Base-by-base conservation (phyloP, 2,329 filamentous ascomycete species). In the Cladosporium colombiae region DNA sequence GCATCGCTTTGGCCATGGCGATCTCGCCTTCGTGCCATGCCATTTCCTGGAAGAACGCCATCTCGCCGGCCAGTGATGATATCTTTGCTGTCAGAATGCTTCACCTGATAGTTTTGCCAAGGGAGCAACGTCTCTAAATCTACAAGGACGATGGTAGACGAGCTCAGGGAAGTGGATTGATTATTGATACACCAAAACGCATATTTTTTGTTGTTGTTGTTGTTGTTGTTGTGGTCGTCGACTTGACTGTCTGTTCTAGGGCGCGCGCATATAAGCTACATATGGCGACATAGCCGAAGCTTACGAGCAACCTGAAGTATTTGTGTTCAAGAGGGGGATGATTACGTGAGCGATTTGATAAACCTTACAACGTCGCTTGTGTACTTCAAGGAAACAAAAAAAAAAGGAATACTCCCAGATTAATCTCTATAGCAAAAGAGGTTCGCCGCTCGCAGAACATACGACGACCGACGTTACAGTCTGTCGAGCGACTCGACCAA, bases 21-120 rank as follows among this genome's bases (percentile, higher is more conserved):
- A 81, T 73, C 77, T 94, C 91, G 70, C 91, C 91, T 11, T 83
- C 76, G 76, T 91, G 88, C 82, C 86, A 92, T 55, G 79, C 72
- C 66, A 81, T 73, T 5, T 76, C 79, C 68, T 82, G 74, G 21
- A 75, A 79, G 73, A 83, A 80, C 2, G 79, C 73, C 80, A 82
- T 82, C 23, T 46, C 40, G 1, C 40, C 4, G 40, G 40, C n/a
- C 21, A 21, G 40, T 46, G 8, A 10, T 21, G n/a, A 8, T 46
- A 21, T 3, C 8, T 46, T 11, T 46, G 40, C 8, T 46, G 40
- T 21, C 3, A 23, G n/a, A 13, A 11, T 21, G 40, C n/a, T 46
- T 46, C 13, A 2, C n/a, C 1, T 1, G 10, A 21, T 21, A 21
- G 8, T 11, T 23, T 23, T n/a, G 40, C n/a, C 0, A 10, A 23